A percentile compares a stretch with the other conserved stretches of the same genome.
Conservation (phyloP, 345 rosid species). For the Ceriops tagal region DNA sequence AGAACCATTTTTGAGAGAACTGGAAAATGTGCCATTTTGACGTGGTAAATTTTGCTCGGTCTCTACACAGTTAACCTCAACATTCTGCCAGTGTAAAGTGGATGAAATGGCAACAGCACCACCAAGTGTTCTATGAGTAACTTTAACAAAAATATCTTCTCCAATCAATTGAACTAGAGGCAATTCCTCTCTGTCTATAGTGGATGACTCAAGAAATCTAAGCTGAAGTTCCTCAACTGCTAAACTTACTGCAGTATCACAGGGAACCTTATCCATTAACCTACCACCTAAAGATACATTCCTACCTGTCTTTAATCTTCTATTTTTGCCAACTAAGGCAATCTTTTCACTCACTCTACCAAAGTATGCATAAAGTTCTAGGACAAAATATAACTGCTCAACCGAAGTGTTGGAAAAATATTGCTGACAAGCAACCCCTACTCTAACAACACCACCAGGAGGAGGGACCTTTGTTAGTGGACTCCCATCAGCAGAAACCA, state of each 20-base stretch:
- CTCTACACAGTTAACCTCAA: conserved; percentile 83
- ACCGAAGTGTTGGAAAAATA: conserved; percentile 87
- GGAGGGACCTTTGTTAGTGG: conserved; percentile 85
- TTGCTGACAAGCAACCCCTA: conserved; percentile 82
- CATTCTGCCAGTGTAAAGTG: conserved; percentile 63
- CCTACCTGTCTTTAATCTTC: conserved; percentile 33
- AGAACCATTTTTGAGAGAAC: conserved; percentile 37
- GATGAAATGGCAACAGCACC: conserved; percentile 96
- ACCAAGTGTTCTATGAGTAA: conserved; percentile 91
- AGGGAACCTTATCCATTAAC: conserved; percentile 88
- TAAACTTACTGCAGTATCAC: conserved; percentile 88
- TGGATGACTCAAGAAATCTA: conserved; percentile 76
- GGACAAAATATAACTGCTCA: conserved; percentile 89
- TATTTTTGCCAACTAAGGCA: conserved; percentile 59
- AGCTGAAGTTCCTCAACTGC: conserved; percentile 69
- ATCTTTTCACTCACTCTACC: conserved; percentile 79
- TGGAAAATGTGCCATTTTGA: conserved; percentile 30
- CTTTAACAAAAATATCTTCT: conserved; percentile 68
- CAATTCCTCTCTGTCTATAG: conserved; percentile 48
- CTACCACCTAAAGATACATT: conserved; percentile 41
- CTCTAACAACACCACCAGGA: conserved; percentile 88
- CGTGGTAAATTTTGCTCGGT: conserved; percentile 42
- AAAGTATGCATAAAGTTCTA: conserved; percentile 78
- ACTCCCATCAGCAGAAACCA: conserved; percentile 89
- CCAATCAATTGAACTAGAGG: conserved; percentile 91